Base-by-base conservation (phyloP, 768 basidiomycete genomes). In the Daedalea quercina region DNA sequence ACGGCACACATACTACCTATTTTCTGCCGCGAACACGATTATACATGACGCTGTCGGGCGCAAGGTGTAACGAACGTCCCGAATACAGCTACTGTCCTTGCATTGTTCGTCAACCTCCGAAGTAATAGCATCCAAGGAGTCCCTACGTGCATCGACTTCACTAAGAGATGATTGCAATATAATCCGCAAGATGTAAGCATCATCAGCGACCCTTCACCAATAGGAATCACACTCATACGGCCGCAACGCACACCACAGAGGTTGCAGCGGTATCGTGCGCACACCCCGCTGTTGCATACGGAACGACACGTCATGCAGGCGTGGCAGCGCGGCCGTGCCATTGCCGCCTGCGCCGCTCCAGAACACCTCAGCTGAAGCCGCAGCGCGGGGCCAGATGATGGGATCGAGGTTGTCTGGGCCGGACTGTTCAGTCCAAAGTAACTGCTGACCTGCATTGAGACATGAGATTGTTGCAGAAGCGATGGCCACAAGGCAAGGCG, bases 381-480 rank as follows among this genome's bases (percentile, higher is more conserved):
- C 84, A 12, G 84, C 83, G 49, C 85, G 76, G 17, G 87, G 88
- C 88, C 88, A 90, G 1, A 78, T 72, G 51, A 81, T 82, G 1
- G 78, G 61, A 57, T 91, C 87, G 28, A 90, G 65, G 60, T 85
- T 90, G 49, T 74, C 69, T 19, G 85, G 76, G 13, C 77, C 75
- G 0, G 84, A 78, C 65, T 90, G 87, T 63, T 90, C 88, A 0
- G 83, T 76, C 87, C 86, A 90, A 1, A 90, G 72, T 1, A 82
- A 75, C 35, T 84, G 79, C 62, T 89, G 76, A 19, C 87, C 62
- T 63, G 24, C 2, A 42, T 12, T 11, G 8, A 26, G 8, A 4
- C 7, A 3, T 45, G 44, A 9, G n/a, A 15, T 9, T 19, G 1
- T 17, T 40, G 33, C 1, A 19, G 37, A 25, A 31, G 3, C 7